Conservation (phyloP, 345 rosid genomes). For the Brassica cretica region DNA sequence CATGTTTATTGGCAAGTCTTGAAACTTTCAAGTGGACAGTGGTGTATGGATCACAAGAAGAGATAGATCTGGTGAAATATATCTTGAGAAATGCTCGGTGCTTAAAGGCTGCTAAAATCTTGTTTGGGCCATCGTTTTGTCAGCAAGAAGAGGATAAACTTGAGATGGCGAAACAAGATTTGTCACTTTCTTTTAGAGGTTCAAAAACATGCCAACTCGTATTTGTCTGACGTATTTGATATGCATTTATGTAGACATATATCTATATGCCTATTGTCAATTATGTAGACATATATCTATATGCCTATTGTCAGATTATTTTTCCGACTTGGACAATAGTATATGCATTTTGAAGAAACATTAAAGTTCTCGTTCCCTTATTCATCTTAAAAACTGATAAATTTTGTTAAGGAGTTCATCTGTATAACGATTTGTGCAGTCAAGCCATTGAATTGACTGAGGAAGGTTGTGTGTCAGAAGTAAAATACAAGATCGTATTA, state of each 20-base stretch:
- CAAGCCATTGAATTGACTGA: too few relatives aligned
- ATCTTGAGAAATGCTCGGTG: neutral
- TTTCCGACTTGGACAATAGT: neutral
- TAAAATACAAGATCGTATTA: too few relatives aligned
- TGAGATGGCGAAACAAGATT: neutral
- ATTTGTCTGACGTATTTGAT: neutral
- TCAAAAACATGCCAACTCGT: neutral
- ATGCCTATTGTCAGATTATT: neutral
- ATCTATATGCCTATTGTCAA: neutral
- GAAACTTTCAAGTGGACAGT: constrained; percentile 5
- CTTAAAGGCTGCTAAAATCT: neutral
- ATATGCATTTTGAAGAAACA: neutral
- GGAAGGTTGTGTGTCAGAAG: too few relatives aligned
- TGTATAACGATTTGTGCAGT: too few relatives aligned
- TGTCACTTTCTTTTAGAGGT: neutral
- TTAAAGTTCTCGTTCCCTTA: neutral
- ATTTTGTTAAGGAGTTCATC: neutral
- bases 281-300: too few relatives aligned
- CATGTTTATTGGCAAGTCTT: constrained; percentile 11
- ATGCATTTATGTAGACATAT: neutral
- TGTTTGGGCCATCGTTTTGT: neutral
- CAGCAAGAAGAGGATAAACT: neutral
- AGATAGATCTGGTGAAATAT: neutral
- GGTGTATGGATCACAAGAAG: neutral
- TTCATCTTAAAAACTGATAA: neutral